Percentiles rank a stretch among this genome's conserved stretches.
Evolutionary conservation across 345 rosid species (phyloP).

Genomic region (Gossypium thurberi): DNA sequence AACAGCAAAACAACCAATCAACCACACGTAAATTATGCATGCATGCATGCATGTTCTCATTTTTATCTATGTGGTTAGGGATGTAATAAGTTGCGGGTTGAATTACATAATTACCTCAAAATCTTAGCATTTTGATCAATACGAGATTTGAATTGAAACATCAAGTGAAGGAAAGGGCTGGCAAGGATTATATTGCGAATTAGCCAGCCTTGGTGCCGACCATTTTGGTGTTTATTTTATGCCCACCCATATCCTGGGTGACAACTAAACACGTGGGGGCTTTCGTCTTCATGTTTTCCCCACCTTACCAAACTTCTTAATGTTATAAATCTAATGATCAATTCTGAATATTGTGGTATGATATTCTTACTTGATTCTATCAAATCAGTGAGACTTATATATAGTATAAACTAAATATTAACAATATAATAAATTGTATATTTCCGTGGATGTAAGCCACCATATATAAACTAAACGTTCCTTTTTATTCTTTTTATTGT

Average conservation of each 20-base stretch:
- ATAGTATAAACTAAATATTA: too few relatives aligned
- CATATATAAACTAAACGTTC: too few relatives aligned
- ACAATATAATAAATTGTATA: too few relatives aligned
- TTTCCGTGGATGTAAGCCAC: too few relatives aligned
- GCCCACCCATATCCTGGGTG: not conserved
- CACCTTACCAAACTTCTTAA: not conserved
- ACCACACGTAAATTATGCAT: not conserved
- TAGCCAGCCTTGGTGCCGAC: too few relatives aligned
- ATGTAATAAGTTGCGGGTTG: not conserved
- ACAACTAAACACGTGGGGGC: not conserved
- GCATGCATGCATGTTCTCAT: not conserved
- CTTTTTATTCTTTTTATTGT: too few relatives aligned
- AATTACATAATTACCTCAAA: not conserved
- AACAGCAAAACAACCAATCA: not conserved
- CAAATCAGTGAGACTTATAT: too few relatives aligned
- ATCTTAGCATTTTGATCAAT: not conserved
- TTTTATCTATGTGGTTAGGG: not conserved
- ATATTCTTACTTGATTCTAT: too few relatives aligned
- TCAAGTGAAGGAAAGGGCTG: not conserved
- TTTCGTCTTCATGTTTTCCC: not conserved
- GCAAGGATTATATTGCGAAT: too few relatives aligned
- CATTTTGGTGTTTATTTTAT: too few relatives aligned
- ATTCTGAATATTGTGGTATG: too few relatives aligned
- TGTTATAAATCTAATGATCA: not conserved
- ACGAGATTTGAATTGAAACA: not conserved